A percentile compares a stretch with the other conserved stretches of the same genome.
Evolutionary conservation across 2,329 filamentous ascomycete species (phyloP).

Genomic region (Fusarium burgessii): DNA sequence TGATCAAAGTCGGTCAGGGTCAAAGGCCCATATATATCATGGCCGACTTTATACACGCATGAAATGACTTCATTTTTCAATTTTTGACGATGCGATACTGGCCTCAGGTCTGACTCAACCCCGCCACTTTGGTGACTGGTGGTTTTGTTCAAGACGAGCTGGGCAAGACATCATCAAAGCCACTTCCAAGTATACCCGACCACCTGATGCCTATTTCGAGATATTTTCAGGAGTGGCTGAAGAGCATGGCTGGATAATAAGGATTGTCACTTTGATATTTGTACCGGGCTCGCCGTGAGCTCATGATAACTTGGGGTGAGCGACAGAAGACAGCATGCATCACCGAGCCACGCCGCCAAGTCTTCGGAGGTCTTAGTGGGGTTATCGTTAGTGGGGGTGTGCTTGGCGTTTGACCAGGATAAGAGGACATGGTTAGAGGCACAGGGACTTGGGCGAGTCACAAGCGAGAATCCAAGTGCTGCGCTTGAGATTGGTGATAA

Average conservation of each 20-base stretch:
- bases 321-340: constrained; percentile 30
- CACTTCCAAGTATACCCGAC: background rate
- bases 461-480: constrained; percentile 43
- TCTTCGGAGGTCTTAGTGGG: constrained; percentile 44
- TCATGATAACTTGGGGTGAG: constrained; percentile 12
- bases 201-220: background rate
- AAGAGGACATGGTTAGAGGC: constrained; percentile 30
- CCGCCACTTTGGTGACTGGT: constrained; percentile 28
- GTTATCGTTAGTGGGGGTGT: constrained; percentile 43
- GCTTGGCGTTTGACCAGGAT: constrained; percentile 41
- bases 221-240: background rate
- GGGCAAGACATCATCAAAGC: constrained; percentile 19
- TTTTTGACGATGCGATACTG: constrained; percentile 12
- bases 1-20: constrained; percentile 8
- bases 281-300: constrained; percentile 6
- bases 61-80: constrained; percentile 2
- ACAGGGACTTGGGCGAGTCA: constrained; percentile 40
- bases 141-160: constrained; percentile 13
- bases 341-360: constrained; percentile 39
- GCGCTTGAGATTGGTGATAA: constrained; percentile 48
- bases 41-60: background rate
- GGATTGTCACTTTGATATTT: background rate
- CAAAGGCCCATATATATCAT: background rate
- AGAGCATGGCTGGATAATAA: background rate
- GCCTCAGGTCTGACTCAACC: constrained; percentile 22